Evolutionary conservation across 2,329 filamentous ascomycete species (phyloP).

Genomic region (Aspergillus ruber): DNA sequence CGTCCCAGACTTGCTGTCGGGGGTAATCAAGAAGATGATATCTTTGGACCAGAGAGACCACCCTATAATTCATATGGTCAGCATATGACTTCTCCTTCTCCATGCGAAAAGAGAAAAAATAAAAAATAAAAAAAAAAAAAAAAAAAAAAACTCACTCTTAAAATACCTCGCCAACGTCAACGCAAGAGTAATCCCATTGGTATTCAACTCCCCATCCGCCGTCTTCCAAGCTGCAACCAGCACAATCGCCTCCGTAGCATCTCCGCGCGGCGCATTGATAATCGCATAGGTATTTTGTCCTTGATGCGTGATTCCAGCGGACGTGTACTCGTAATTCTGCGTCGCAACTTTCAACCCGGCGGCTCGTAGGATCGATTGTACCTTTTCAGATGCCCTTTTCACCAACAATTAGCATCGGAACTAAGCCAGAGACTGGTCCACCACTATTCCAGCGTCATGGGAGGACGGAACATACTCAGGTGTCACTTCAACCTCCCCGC

Average conservation of each 20-base stretch:
- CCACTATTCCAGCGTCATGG: no score
- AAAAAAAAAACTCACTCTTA: slow-evolving; percentile 53
- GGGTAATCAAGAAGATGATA: slow-evolving; percentile 83
- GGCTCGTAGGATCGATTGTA: slow-evolving; percentile 68
- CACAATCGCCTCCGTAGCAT: slow-evolving; percentile 95
- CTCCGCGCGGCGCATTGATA: slow-evolving; percentile 84
- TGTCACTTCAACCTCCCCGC: slow-evolving; percentile 17
- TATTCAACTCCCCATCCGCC: slow-evolving; percentile 69
- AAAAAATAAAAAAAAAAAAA: no score
- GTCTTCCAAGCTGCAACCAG: slow-evolving; percentile 85
- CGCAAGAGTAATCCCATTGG: slow-evolving; percentile 78
- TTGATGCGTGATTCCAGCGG: slow-evolving; percentile 64
- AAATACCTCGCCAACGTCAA: slow-evolving; percentile 90
- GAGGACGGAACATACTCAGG: slow-evolving; percentile 18
- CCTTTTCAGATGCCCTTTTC: slow-evolving; percentile 55
- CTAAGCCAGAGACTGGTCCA: no score
- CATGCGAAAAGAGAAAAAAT: not conserved
- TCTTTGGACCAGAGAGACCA: slow-evolving; percentile 99
- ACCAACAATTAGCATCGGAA: slow-evolving; percentile 1
- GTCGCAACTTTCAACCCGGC: slow-evolving; percentile 80
- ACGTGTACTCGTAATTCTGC: slow-evolving; percentile 80
- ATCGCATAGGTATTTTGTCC: slow-evolving; percentile 93
- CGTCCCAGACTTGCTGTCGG: slow-evolving; percentile 81
- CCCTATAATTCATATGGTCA: slow-evolving; percentile 38
- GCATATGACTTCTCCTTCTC: slow-evolving; percentile 1